Evolutionary conservation across 2,329 filamentous ascomycete species (phyloP).

Genomic region (Byssothecium circinans): DNA sequence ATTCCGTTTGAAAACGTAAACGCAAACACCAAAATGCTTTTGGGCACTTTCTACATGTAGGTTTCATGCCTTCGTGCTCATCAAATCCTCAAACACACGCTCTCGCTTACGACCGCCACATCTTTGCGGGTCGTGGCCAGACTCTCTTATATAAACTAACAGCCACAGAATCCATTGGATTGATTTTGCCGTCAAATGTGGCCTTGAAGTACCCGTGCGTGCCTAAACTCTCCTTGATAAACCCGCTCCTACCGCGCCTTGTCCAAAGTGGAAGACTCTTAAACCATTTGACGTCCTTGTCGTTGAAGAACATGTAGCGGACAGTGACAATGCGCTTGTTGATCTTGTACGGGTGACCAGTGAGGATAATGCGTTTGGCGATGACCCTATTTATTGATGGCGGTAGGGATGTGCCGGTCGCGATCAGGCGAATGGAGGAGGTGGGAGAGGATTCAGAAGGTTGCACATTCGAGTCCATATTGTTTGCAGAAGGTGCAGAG

Average conservation of each 20-base stretch:
- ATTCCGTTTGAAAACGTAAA: not conserved
- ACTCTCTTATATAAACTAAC: constrained; percentile 67
- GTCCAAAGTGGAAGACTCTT: constrained; percentile 96
- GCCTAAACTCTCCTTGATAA: constrained; percentile 89
- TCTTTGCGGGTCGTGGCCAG: constrained; percentile 66
- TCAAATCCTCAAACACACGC: not conserved
- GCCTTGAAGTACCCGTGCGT: constrained; percentile 99
- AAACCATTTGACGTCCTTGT: constrained; percentile 95
- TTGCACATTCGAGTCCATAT: constrained; percentile 5
- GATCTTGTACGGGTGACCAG: constrained; percentile 97
- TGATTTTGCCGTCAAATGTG: constrained; percentile 93
- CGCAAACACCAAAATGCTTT: not conserved
- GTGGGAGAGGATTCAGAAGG: constrained; percentile 7
- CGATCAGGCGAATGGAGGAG: constrained; percentile 68
- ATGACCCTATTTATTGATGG: constrained; percentile 76
- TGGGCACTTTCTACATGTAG: not conserved
- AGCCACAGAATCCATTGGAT: constrained; percentile 90
- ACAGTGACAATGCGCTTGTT: constrained; percentile 97
- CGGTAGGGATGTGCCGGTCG: constrained; percentile 82
- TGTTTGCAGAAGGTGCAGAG: constrained; percentile 36
- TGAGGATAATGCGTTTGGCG: constrained; percentile 90
- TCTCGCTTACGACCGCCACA: constrained; percentile 36
- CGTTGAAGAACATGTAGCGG: constrained; percentile 99
- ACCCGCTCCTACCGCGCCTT: constrained; percentile 81
- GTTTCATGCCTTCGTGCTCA: not conserved